These are phyloP conservation scores for Saccharomycopsis selenospora DNA, from an alignment of 805 yeast genomes.

Conservation along the genomic window DNA sequence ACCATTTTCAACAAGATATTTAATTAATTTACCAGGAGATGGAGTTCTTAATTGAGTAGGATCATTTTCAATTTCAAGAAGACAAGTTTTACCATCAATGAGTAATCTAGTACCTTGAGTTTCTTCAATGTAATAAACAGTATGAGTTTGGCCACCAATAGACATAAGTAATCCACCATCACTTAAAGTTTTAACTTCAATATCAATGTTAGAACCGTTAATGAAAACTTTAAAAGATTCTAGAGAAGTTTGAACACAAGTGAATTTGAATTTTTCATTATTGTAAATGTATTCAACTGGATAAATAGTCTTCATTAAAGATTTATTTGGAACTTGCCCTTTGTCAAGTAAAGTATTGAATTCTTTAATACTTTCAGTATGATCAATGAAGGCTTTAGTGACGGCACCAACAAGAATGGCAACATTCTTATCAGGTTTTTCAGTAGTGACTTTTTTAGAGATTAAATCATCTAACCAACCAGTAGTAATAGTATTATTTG, in stretches of 20 bases:
- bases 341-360: constrained; percentile 76
- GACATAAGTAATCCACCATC: constrained; percentile 92
- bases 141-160: constrained; percentile 86
- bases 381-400: constrained; percentile 81
- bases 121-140: constrained; percentile 97
- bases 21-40: constrained; percentile 96
- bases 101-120: constrained; percentile 91
- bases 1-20: constrained; percentile 89
- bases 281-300: constrained; percentile 95
- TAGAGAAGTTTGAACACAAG: constrained; percentile 86
- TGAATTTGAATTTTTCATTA: constrained; percentile 86
- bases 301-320: constrained; percentile 74
- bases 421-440: constrained; percentile 85
- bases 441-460: constrained; percentile 88
- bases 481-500: constrained; percentile 92
- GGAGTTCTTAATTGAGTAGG: constrained; percentile 99
- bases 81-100: constrained; percentile 91
- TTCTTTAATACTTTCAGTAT: constrained; percentile 61
- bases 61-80: constrained; percentile 91
- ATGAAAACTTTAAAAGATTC: constrained; percentile 84
- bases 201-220: constrained; percentile 86
- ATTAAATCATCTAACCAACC: constrained; percentile 99
- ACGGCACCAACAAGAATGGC: constrained; percentile 98
- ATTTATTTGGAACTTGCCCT: constrained; percentile 90
- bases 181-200: constrained; percentile 79